Evolutionary conservation across 345 rosid genomes (phyloP).

Genomic region (Brassica juncea): DNA sequence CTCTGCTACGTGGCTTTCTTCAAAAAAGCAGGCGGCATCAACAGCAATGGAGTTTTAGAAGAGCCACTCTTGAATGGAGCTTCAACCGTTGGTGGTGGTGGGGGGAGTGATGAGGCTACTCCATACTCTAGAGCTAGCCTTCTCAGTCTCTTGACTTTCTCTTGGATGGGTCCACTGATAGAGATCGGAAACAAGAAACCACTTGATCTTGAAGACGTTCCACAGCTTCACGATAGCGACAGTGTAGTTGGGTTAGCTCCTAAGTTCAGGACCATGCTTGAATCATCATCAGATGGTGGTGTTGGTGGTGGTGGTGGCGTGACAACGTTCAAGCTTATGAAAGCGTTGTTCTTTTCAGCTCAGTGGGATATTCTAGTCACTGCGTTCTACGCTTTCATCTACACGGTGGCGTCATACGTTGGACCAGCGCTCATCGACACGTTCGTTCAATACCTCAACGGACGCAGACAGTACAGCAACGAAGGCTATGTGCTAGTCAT

Average conservation of each 20-base stretch:
- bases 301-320: slow-evolving; percentile 33
- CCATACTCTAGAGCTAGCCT: slow-evolving; percentile 48
- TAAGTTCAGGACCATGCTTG: slow-evolving; percentile 39
- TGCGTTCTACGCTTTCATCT: slow-evolving; percentile 34
- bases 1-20: slow-evolving; percentile 30
- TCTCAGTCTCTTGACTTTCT: slow-evolving; percentile 45
- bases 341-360: slow-evolving; percentile 39
- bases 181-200: slow-evolving; percentile 45
- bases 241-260: slow-evolving; percentile 35
- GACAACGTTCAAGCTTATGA: slow-evolving; percentile 43
- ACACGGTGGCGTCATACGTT: slow-evolving; percentile 45
- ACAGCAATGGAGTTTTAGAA: slow-evolving; percentile 37
- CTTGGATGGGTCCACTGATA: slow-evolving; percentile 51
- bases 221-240: slow-evolving; percentile 44
- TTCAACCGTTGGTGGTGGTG: slow-evolving; percentile 1
- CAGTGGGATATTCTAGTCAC: slow-evolving; percentile 39
- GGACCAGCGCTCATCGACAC: slow-evolving; percentile 50
- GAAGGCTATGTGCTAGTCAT: slow-evolving; percentile 54
- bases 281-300: slow-evolving; percentile 19
- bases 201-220: slow-evolving; percentile 49
- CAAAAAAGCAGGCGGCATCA: not conserved
- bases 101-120: slow-evolving; percentile 34
- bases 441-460: slow-evolving; percentile 58
- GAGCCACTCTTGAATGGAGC: slow-evolving; percentile 48
- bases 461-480: slow-evolving; percentile 33